These are phyloP conservation scores for Pancytospora philotis DNA, from an alignment of 371 early-diverging fungal genomes.

Conservation along the genomic window DNA sequence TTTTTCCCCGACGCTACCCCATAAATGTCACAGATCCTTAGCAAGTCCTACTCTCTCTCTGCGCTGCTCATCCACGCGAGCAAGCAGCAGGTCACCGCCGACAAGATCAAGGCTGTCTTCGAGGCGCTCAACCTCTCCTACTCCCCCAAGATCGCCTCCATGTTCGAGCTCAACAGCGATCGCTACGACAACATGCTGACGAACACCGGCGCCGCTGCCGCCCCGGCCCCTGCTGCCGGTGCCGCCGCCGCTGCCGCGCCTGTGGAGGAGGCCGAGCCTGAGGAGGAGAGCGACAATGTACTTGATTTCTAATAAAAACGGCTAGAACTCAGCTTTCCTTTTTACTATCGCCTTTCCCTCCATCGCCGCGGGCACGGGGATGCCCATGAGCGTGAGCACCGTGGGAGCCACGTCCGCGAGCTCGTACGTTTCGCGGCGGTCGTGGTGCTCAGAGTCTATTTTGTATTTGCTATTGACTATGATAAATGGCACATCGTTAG, in stretches of 20 bases:
- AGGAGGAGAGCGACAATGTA: conserved; percentile 25
- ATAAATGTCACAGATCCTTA: conserved; percentile 20
- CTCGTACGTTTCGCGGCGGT: conserved; percentile 52
- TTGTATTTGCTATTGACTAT: conserved; percentile 61
- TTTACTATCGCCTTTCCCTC: conserved; percentile 55
- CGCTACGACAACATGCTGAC: conserved; percentile 36
- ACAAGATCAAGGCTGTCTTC: conserved; percentile 40
- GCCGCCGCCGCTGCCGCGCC: conserved; percentile 11
- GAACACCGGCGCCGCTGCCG: not conserved
- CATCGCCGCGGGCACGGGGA: conserved; percentile 84
- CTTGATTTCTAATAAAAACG: conserved; percentile 28
- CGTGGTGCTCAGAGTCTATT: conserved; percentile 48
- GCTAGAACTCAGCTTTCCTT: not conserved
- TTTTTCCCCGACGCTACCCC: not conserved
- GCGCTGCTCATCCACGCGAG: conserved; percentile 40
- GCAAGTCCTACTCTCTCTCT: conserved; percentile 44
- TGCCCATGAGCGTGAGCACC: conserved; percentile 75
- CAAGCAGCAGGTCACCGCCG: conserved; percentile 39
- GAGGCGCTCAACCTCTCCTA: conserved; percentile 33
- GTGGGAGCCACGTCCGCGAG: conserved; percentile 98
- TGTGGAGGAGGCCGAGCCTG: conserved; percentile 18
- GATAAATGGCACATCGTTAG: conserved; percentile 72
- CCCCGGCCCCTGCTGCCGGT: not conserved
- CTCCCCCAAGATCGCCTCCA: conserved; percentile 35
- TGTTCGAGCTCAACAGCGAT: conserved; percentile 26